A percentile compares a stretch with the other conserved stretches of the same genome.
Evolutionary conservation across 108 stramenopile genomes (phyloP).

Genomic region (Nitzschia putrida): DNA sequence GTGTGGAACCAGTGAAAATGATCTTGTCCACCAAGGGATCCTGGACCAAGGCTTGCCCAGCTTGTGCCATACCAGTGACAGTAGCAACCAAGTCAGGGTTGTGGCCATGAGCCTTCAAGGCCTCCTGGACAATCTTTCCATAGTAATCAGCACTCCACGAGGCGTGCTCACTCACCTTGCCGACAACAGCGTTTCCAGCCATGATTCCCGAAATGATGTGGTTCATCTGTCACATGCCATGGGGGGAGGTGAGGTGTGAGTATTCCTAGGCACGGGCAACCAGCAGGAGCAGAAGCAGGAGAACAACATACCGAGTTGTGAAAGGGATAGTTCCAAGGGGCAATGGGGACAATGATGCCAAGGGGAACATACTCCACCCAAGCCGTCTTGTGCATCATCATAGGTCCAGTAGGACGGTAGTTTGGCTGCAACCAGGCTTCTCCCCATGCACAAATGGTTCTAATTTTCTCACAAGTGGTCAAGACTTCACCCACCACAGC

Average conservation of each 20-base stretch:
- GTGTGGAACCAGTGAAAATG: conserved; percentile 96
- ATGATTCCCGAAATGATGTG: conserved; percentile 95
- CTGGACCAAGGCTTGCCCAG: conserved; percentile 91
- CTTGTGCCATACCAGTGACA: conserved; percentile 90
- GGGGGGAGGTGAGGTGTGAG: neutral
- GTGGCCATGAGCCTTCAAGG: conserved; percentile 87
- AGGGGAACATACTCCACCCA: conserved; percentile 96
- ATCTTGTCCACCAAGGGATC: conserved; percentile 93
- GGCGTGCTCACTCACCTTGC: conserved; percentile 95
- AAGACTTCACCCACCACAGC: conserved; percentile 95
- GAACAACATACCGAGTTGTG: conserved; percentile 53
- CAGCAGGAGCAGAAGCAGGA: too few relatives aligned
- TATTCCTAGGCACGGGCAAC: neutral
- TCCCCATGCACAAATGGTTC: conserved; percentile 85
- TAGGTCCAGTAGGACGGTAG: conserved; percentile 81
- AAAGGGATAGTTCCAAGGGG: conserved; percentile 99
- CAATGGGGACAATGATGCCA: conserved; percentile 96
- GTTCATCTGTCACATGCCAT: conserved; percentile 89
- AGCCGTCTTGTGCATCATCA: conserved; percentile 95
- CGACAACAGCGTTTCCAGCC: conserved; percentile 96
- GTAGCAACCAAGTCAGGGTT: conserved; percentile 91
- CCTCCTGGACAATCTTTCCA: conserved; percentile 70
- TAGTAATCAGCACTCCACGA: conserved; percentile 88
- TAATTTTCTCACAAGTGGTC: conserved; percentile 95
- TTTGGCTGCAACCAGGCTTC: conserved; percentile 80